phyloP scores from a whole-genome alignment of 441 rosid genomes.

The Euphorbia celastroides region DNA sequence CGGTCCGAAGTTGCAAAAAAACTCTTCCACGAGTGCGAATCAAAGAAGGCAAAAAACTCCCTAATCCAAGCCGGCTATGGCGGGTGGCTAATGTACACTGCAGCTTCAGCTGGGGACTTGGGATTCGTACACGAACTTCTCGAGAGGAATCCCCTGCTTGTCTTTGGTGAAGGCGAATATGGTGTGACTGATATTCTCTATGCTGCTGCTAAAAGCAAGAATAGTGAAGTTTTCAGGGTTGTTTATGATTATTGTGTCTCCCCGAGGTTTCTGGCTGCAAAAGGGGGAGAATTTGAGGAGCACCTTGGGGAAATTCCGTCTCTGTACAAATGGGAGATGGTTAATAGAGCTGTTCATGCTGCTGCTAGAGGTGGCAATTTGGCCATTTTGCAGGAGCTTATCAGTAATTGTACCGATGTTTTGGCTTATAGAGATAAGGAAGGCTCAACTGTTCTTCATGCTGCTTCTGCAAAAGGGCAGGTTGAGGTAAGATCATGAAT shows the following conservation, averaged over 20 bases:
- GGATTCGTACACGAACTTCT: conserved; percentile 59
- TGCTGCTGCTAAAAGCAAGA: conserved; percentile 78
- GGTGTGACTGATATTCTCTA: conserved; percentile 81
- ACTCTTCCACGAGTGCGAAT: conserved; percentile 48
- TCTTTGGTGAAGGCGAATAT: conserved; percentile 95
- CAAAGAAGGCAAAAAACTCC: conserved; percentile 41
- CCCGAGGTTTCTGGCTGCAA: conserved; percentile 56
- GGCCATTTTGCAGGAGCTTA: conserved; percentile 50
- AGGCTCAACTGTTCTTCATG: conserved; percentile 72
- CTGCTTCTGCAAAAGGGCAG: conserved; percentile 84
- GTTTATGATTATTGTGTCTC: conserved; percentile 40
- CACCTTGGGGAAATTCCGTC: conserved; percentile 31
- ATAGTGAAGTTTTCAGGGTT: conserved; percentile 55
- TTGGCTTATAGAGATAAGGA: conserved; percentile 49
- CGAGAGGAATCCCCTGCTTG: conserved; percentile 73
- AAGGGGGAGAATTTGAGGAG: conserved; percentile 31
- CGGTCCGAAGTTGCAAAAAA: conserved; percentile 64
- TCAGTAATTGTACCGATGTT: conserved; percentile 39
- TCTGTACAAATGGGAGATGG: too few species aligned
- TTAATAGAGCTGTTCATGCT: conserved; percentile 83
- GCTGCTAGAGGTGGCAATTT: conserved; percentile 90
- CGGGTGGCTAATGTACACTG: conserved; percentile 93
- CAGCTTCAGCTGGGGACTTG: conserved; percentile 89
- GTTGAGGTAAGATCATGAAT: conserved; percentile 47
- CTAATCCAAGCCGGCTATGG: conserved; percentile 91